Evolutionary conservation across 306 rosid genomes (phyloP).

Genomic region (Boehmeria nivea): DNA sequence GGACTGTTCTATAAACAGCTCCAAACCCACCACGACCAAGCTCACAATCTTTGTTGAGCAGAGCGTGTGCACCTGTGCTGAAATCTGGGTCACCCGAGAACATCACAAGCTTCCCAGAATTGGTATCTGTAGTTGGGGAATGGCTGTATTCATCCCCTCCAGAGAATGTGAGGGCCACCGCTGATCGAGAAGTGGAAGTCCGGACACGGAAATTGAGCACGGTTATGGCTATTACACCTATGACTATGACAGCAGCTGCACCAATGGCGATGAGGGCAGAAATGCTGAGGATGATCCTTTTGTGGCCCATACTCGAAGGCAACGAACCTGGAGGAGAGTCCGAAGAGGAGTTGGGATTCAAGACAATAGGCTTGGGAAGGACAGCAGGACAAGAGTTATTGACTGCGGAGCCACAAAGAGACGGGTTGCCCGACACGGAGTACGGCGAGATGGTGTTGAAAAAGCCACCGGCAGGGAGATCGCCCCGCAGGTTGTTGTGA

Average conservation of each 20-base stretch:
- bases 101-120: slow-evolving; percentile 98
- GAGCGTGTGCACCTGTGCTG: slow-evolving; percentile 92
- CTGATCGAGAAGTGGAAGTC: slow-evolving; percentile 44
- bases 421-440: slow-evolving; percentile 75
- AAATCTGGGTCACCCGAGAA: slow-evolving; percentile 96
- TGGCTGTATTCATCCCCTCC: slow-evolving; percentile 84
- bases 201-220: slow-evolving; percentile 89
- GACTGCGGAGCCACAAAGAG: slow-evolving; percentile 81
- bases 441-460: slow-evolving; percentile 85
- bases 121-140: slow-evolving; percentile 87
- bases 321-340: slow-evolving; percentile 44
- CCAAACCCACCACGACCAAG: slow-evolving; percentile 99
- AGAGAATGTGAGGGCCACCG: slow-evolving; percentile 65
- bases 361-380: slow-evolving; percentile 94
- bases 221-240: slow-evolving; percentile 87
- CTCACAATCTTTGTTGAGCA: slow-evolving; percentile 96
- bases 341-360: slow-evolving; percentile 80
- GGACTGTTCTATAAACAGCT: slow-evolving; percentile 81
- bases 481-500: slow-evolving; percentile 89
- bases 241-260: slow-evolving; percentile 87
- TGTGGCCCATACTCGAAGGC: slow-evolving; percentile 56
- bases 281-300: slow-evolving; percentile 87
- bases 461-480: slow-evolving; percentile 82
- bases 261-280: slow-evolving; percentile 98
- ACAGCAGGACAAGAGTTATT: slow-evolving; percentile 76